These are phyloP conservation scores for Exophiala bonariae DNA, from an alignment of 2,329 filamentous ascomycete species.

Conservation along the genomic window DNA sequence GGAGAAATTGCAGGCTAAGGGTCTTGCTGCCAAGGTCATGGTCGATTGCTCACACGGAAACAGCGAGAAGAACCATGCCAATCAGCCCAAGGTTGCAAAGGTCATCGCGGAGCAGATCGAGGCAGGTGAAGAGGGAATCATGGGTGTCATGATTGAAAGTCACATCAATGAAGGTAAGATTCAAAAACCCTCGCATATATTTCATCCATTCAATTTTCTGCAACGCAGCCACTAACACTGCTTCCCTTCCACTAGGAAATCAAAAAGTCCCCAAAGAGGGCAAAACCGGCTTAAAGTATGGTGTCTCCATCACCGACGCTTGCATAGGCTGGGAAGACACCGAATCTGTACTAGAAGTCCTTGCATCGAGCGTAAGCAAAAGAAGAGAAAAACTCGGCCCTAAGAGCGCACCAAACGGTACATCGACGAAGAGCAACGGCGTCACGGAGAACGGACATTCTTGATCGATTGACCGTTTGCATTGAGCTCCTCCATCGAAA, in stretches of 20 bases:
- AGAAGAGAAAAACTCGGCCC: slow-evolving; percentile 55
- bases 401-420: background rate
- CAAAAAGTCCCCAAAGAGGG: slow-evolving; percentile 34
- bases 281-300: slow-evolving; percentile 33
- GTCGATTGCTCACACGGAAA: slow-evolving; percentile 98
- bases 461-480: too few relatives aligned
- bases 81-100: slow-evolving; percentile 91
- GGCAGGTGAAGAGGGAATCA: slow-evolving; percentile 81
- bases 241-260: slow-evolving; percentile 30
- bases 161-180: slow-evolving; percentile 91
- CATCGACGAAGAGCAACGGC: slow-evolving; percentile 12
- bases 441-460: slow-evolving; percentile 11
- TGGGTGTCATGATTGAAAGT: slow-evolving; percentile 98
- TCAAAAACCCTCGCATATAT: slow-evolving; percentile 67
- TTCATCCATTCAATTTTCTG: background rate
- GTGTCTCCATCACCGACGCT: slow-evolving; percentile 35
- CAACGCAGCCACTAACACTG: too few relatives aligned
- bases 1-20: slow-evolving; percentile 77
- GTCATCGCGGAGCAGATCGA: slow-evolving; percentile 80
- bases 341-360: slow-evolving; percentile 69
- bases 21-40: slow-evolving; percentile 88
- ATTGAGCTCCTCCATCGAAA: too few relatives aligned
- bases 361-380: slow-evolving; percentile 78
- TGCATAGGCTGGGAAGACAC: slow-evolving; percentile 96
- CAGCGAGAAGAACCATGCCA: slow-evolving; percentile 95